phyloP scores from a whole-genome alignment of 2,329 filamentous ascomycete species.

The Aspergillus jensenii region DNA sequence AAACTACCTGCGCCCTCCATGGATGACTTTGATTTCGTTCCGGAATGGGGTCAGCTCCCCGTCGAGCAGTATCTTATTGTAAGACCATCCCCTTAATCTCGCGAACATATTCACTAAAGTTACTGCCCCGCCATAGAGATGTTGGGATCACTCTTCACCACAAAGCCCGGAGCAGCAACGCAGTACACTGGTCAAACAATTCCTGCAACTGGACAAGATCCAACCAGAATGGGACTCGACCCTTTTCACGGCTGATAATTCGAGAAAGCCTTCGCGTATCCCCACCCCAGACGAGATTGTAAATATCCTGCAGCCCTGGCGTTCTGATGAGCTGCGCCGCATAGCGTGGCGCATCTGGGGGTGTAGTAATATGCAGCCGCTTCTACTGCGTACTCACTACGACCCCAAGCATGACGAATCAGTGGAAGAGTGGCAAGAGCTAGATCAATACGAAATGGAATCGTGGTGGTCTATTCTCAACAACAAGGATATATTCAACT shows the following conservation, averaged over 20 bases:
- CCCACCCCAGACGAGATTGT: conserved; percentile 1
- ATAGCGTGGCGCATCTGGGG: conserved; percentile 6
- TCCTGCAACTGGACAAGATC: neutral
- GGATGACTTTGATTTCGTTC: too few species aligned
- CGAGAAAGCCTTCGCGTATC: neutral
- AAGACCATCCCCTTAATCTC: neutral
- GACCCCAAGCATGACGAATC: too few species aligned
- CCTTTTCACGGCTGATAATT: neutral
- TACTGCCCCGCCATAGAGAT: neutral
- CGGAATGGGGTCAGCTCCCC: too few species aligned
- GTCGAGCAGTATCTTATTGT: conserved; percentile 3
- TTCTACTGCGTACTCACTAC: conserved; percentile 2
- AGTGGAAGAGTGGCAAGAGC: too few species aligned
- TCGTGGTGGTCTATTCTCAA: neutral
- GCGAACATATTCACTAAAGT: neutral
- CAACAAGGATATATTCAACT: neutral
- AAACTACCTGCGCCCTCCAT: too few species aligned
- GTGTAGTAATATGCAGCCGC: neutral
- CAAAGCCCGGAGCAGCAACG: neutral
- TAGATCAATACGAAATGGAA: neutral
- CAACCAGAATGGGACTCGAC: neutral
- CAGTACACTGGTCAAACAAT: neutral
- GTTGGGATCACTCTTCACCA: neutral
- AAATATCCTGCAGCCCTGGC: conserved; percentile 8
- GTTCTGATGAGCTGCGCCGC: conserved; percentile 1